These are phyloP conservation scores for Barnettozyma botsteinii DNA, from an alignment of 805 yeast genomes.

Conservation along the genomic window DNA sequence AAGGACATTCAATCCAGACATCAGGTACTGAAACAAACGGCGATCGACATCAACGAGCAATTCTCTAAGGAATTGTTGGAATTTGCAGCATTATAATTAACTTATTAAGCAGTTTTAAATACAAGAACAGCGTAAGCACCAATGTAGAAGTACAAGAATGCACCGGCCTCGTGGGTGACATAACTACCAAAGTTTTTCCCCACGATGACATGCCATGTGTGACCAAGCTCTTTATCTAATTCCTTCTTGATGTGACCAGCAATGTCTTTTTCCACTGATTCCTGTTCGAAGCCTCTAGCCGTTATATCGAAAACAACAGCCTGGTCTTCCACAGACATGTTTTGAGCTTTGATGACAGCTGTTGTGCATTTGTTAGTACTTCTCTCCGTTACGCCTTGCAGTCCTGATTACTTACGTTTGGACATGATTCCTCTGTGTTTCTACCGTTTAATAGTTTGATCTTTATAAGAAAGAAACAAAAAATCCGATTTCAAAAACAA, in stretches of 20 bases:
- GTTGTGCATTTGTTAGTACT: background rate
- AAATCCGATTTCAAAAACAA: background rate
- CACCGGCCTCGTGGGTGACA: conserved; percentile 74
- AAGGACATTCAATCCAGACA: background rate
- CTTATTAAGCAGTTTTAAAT: conserved; percentile 50
- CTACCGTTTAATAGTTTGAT: background rate
- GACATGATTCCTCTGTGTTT: background rate
- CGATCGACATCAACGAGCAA: background rate
- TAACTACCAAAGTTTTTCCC: conserved; percentile 77
- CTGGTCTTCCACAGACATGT: conserved; percentile 43
- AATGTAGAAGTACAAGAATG: conserved; percentile 64
- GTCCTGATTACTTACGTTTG: background rate
- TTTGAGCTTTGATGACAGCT: conserved; percentile 26
- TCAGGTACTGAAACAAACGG: background rate
- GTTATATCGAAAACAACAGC: conserved; percentile 43
- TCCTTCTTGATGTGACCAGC: conserved; percentile 61
- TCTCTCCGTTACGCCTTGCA: too few relatives aligned
- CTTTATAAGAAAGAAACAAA: background rate
- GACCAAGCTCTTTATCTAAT: conserved; percentile 57
- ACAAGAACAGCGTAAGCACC: conserved; percentile 63
- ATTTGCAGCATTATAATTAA: conserved; percentile 1
- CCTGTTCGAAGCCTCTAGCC: conserved; percentile 36
- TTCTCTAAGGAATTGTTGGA: conserved; percentile 2
- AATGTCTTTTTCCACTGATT: conserved; percentile 50
- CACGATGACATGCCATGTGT: conserved; percentile 78